Base-by-base conservation (phyloP, 2,329 filamentous ascomycete species). In the Myriosclerotinia curreyana region DNA sequence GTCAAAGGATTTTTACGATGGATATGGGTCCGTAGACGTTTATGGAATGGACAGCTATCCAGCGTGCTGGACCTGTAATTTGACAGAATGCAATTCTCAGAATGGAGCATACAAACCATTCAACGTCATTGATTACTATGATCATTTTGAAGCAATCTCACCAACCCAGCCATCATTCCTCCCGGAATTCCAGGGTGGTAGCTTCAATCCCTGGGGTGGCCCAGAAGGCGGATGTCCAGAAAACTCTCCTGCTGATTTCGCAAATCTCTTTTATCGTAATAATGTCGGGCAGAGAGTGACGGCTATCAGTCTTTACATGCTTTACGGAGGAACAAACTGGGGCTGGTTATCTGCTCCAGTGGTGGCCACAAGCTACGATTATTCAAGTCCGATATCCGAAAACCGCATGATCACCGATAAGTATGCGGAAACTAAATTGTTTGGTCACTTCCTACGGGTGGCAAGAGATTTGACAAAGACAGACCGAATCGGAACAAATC, bases 321-420 rank as follows among this genome's bases (percentile, higher is more conserved):
- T 86, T 60, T 88, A 81, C 60, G 86, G 86, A 5, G 86, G 86
- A 2, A 88, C 86, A 0, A 86, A 83, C 66, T 87, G 84, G 84
- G 44, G 61, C 17, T 64, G 85, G 85, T 75, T 86, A 38, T 81
- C 83, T 15, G 80, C 80, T 5, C 83, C 85, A 0, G 80, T 83
- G 0, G 83, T 84, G 38, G 83, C 80, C 1, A 83, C 82, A 3
- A 86, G 82, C 40, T 88, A 88, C 68, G 86, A 88, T 71, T 88
- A 88, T 71, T 84, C 82, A 6, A 82, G 83, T 5, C 84, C 85
- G 0, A 84, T 88, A 20, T 67, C 68, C 7, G 71, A 73, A 60
- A 70, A 56, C 34, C 67, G 85, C 15, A 76, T 76, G 12, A 82
- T 87, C 25, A 80, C 81, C 51, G 79, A 79, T 69, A 87, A 88